These are phyloP conservation scores for Clausena lansium DNA, from an alignment of 345 rosid genomes.

Conservation along the genomic window DNA sequence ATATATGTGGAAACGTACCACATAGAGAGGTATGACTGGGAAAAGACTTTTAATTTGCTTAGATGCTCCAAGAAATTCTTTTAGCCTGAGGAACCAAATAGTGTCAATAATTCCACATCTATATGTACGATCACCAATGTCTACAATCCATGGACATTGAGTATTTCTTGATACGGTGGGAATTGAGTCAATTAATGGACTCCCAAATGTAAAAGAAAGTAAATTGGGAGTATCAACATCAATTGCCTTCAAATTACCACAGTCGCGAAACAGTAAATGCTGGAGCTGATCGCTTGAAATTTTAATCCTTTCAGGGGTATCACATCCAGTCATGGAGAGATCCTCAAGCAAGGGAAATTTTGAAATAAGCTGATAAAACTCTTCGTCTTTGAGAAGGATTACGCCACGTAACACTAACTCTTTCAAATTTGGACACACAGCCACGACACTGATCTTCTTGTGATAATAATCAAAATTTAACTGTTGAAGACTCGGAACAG, in stretches of 20 bases:
- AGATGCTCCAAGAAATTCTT: neutral
- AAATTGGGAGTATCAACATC: neutral
- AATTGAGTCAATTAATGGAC: neutral
- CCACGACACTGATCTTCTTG: neutral
- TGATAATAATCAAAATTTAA: neutral
- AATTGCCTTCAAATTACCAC: neutral
- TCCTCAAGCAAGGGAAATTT: neutral
- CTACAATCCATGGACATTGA: neutral
- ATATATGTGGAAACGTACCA: no score
- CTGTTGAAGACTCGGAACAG: neutral
- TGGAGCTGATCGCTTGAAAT: neutral
- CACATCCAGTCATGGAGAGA: neutral
- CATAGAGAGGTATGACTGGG: no score
- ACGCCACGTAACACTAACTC: neutral
- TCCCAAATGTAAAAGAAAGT: neutral
- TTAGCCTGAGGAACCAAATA: neutral
- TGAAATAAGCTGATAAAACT: neutral
- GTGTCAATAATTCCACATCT: neutral
- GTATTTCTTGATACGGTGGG: neutral
- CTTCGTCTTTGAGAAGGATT: no score
- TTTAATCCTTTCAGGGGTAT: neutral
- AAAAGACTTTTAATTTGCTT: neutral
- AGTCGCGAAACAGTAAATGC: neutral
- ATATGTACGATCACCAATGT: neutral
- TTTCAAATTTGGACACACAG: neutral